These are phyloP conservation scores for Aspergillus avenaceus DNA, from an alignment of 495 filamentous ascomycete species.

Conservation along the genomic window DNA sequence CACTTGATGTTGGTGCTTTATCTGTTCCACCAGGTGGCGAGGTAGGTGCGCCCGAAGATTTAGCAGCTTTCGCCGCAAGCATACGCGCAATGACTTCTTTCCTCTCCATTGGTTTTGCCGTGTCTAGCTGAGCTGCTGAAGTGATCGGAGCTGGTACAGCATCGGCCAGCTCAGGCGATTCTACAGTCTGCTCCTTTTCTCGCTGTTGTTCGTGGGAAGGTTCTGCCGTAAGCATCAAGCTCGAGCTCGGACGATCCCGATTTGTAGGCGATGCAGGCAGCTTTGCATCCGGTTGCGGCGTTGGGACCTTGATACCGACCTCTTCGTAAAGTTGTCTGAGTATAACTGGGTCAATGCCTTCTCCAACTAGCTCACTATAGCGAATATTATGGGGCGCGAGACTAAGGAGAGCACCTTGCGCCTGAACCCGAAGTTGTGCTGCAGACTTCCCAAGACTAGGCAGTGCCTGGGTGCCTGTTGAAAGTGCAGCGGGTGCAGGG, in stretches of 20 bases:
- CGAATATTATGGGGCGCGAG: slow-evolving; percentile 61
- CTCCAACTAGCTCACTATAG: slow-evolving; percentile 63
- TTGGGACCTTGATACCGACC: slow-evolving; percentile 48
- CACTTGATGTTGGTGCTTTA: slow-evolving; percentile 14
- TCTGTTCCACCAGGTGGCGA: slow-evolving; percentile 15
- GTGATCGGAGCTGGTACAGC: slow-evolving; percentile 3
- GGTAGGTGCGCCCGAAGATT: slow-evolving; percentile 16
- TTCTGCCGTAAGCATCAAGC: background rate
- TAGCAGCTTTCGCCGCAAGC: slow-evolving; percentile 55
- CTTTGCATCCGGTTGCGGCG: slow-evolving; percentile 7
- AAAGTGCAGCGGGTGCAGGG: background rate
- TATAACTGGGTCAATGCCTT: slow-evolving; percentile 62
- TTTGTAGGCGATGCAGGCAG: background rate
- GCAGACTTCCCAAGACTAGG: slow-evolving; percentile 14
- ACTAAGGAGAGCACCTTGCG: slow-evolving; percentile 63
- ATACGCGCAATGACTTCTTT: slow-evolving; percentile 75
- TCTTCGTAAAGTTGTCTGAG: slow-evolving; percentile 63
- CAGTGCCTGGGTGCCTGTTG: slow-evolving; percentile 1
- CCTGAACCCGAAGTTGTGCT: slow-evolving; percentile 58
- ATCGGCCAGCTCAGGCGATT: background rate
- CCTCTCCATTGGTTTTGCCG: slow-evolving; percentile 57
- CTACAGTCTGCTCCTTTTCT: background rate
- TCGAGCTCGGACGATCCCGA: background rate
- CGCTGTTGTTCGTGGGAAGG: background rate
- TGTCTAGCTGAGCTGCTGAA: slow-evolving; percentile 15